Base-by-base conservation (phyloP, 331 rosid genomes). In the Pyrus hybrid region DNA sequence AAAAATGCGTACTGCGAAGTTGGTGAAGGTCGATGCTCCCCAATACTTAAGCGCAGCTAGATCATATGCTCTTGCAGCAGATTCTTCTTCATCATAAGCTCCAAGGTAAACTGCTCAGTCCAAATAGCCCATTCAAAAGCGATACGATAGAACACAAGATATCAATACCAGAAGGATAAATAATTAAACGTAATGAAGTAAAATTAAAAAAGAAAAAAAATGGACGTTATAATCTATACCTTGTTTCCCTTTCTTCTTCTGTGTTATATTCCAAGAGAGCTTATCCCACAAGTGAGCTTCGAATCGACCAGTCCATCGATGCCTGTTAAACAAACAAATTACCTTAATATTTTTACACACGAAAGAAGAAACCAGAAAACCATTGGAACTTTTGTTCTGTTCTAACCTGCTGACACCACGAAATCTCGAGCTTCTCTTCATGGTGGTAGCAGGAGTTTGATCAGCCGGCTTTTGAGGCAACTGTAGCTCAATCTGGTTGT, bases 271-370 rank as follows among this genome's bases (percentile, higher is more conserved):
- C 96, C 96, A 92, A 29, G 97, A 88, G n/a, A 87, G 92, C 77
- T 90, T 92, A 79, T 90, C 97, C 96, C 93, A 88, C 75, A 90
- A 83, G 84, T 92, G 96, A 60, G 96, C 96, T 86, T 92, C 96
- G 72, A 37, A 92, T 33, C 93, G 78, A 30, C 97, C 96, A 0
- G 92, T 92, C 96, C 97, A 92, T 80, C 93, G 82, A 82, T 92
- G 93, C 61, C 97, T 91, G 87, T 80, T 82, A 18, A 22, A 30
- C 28, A 32, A 32, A 67, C 47, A 63, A 41, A 61, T 68, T 29
- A 30, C 37, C 45, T 43, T 41, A 5, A 20, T 20, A 41, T 51
- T 8, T 23, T 28, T 5, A 81, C 26, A 63, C 8, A 9, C 47
- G 5, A 9, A 58, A 35, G 21, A 3, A 32, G 25, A 26, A 23